Conservation (phyloP, 306 rosid genomes). For the Vigna nakashimae region DNA sequence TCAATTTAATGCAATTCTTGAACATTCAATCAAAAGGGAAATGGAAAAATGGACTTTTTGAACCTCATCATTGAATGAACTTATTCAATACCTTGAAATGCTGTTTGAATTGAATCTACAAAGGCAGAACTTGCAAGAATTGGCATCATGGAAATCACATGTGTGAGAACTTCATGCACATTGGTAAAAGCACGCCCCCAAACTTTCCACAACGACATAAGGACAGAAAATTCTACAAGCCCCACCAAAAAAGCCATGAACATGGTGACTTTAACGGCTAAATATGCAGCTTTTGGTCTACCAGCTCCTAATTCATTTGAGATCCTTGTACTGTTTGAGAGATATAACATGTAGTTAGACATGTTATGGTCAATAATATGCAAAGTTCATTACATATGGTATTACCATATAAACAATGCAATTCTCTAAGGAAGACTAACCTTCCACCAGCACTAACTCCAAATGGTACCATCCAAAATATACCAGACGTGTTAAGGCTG, state of each 20-base stretch:
- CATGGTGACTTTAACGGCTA: constrained; percentile 65
- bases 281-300: constrained; percentile 59
- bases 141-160: constrained; percentile 68
- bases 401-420: background rate
- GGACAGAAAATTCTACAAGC: constrained; percentile 44
- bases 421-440: constrained; percentile 51
- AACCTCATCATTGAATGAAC: constrained; percentile 16
- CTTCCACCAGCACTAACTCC: constrained; percentile 76
- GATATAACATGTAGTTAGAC: constrained; percentile 5
- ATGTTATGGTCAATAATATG: background rate
- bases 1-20: background rate
- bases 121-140: constrained; percentile 38
- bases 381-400: background rate
- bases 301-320: constrained; percentile 88
- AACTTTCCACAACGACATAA: constrained; percentile 59
- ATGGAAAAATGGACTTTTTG: background rate
- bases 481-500: constrained; percentile 64
- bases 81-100: constrained; percentile 48
- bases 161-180: constrained; percentile 62
- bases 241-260: constrained; percentile 55
- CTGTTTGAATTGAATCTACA: constrained; percentile 54
- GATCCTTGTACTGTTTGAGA: constrained; percentile 65
- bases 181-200: constrained; percentile 79
- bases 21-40: background rate
- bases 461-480: constrained; percentile 75